Evolutionary conservation across 192 early-diverging fungal species (phyloP), one percentile per base, ranked within the genome.

Genomic region (Podila clonocystis): DNA sequence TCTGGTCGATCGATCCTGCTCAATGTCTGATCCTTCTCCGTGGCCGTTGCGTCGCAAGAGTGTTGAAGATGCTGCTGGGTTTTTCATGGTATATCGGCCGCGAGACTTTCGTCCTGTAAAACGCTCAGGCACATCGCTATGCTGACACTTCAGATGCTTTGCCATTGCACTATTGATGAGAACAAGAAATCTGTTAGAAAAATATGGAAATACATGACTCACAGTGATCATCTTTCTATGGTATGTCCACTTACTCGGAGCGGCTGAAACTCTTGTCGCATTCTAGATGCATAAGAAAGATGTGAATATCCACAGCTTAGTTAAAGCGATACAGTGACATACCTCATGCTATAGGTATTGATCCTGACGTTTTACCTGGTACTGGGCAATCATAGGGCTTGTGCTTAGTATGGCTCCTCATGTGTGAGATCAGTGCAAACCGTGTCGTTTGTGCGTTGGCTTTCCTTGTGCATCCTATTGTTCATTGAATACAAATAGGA

Each of bases 371-470:
- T 28, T 45, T 76, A 76, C 82, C 82, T 67, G 73, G 74, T 17
- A 75, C 74, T 50, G 78, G 74, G 38, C 89, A 90, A 57, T 86
- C 86, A 67, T 85, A 90, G 1, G 89, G 89, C 45, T 90, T 90
- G 62, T 90, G 87, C 7, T 86, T 86, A 3, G 89, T 90, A 63
- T 90, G 89, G 57, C 85, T 90, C 45, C 89, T 71, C 68, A 90
- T 75, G 58, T 90, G 89, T 49, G 86, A 85, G 38, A 90, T 86
- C n/a, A 90, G 70, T 11, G 89, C 87, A 77, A 88, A 90, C 20
- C 89, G 80, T 49, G 85, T 87, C 33, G 85, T 85, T 63, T 85
- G 85, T 57, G 85, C 85, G 19, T 82, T 82, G 4, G 85, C 82
- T 62, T 82, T 82, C 59, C 87, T 75, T 34, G 83, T 60, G 70